Base-by-base conservation (phyloP, 2,329 filamentous ascomycete species). In the Ilyonectria robusta region DNA sequence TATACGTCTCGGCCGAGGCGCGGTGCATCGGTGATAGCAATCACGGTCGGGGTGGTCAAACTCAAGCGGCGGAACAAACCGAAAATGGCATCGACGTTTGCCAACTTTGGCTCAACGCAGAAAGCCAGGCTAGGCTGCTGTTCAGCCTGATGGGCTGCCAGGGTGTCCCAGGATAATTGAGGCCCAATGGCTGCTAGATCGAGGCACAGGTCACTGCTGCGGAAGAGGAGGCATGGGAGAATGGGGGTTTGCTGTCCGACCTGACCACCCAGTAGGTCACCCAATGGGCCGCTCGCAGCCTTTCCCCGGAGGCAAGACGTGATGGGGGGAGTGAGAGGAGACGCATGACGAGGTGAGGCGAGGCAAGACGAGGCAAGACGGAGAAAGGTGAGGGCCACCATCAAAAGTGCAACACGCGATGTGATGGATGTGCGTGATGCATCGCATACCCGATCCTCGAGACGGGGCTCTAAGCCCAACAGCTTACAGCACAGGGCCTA, bases 371-470 rank as follows among this genome's bases (percentile, higher is more conserved):
- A 26, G 56, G 57, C 65, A 48, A 55, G 51, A 63, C 62, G 61
- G 60, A 47, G 61, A 40, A 68, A 47, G 46, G 35, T 47, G 53
- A 65, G 59, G 65, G 65, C 56, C 55, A 59, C 46, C 31, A 62
- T 47, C 31, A 50, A 33, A 59, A 50, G 53, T 48, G 59, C 54
- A 60, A 58, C 58, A 59, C 46, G 60, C 68, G 68, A 71, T 65
- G 69, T 65, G 68, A 67, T 53, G 40, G 58, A 65, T 33, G 60
- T 46, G 60, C 62, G 64, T 65, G 59, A 69, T 64, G 54, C 67
- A 72, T 67, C 46, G 11, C 58, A 46, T 61, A 35, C 60, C 64
- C 48, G 29, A 61, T 47, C 31, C 48, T 70, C 50, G 58, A 44
- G 44, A 67, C 55, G 57, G 54, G 62, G 64, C 48, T 23, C 48